These are phyloP conservation scores for Cystofilobasidium macerans DNA, from an alignment of 768 basidiomycete genomes.

Conservation along the genomic window DNA sequence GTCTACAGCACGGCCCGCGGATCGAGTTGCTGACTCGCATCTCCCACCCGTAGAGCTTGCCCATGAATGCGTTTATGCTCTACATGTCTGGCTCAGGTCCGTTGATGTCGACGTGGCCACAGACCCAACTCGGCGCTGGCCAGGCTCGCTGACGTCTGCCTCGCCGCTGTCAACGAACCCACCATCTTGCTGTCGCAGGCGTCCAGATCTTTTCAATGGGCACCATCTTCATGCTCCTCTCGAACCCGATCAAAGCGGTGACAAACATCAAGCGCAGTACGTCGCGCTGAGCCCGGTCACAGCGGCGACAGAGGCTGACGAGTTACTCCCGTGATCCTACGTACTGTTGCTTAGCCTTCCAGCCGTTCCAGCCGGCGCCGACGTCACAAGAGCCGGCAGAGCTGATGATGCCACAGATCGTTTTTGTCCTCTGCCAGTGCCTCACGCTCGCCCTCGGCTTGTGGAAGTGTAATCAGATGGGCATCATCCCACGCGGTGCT, in stretches of 20 bases:
- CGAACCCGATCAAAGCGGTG: slow-evolving; percentile 74
- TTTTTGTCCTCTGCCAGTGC: slow-evolving; percentile 32
- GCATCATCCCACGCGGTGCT: slow-evolving; percentile 75
- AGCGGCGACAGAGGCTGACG: too few relatives aligned
- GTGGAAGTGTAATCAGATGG: slow-evolving; percentile 91
- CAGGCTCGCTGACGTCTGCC: too few relatives aligned
- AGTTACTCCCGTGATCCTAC: too few relatives aligned
- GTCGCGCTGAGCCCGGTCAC: not conserved
- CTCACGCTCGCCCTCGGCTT: slow-evolving; percentile 59
- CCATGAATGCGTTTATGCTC: slow-evolving; percentile 96
- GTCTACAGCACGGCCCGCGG: not conserved
- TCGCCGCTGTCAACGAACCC: not conserved
- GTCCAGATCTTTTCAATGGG: slow-evolving; percentile 96
- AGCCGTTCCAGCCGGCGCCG: slow-evolving; percentile 13
- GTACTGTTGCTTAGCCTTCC: slow-evolving; percentile 6
- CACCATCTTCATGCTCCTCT: slow-evolving; percentile 83
- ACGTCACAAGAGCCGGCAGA: slow-evolving; percentile 10
- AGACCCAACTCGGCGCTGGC: too few relatives aligned
- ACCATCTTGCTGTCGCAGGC: slow-evolving; percentile 39
- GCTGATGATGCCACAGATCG: slow-evolving; percentile 19
- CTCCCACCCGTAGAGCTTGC: slow-evolving; percentile 46
- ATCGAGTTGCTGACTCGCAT: not conserved
- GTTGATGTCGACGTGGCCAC: not conserved
- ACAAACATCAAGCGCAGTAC: slow-evolving; percentile 64
- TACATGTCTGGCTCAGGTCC: slow-evolving; percentile 80